These are phyloP conservation scores for Peterozyma xylosa DNA, from an alignment of 805 yeast species.

Conservation along the genomic window DNA sequence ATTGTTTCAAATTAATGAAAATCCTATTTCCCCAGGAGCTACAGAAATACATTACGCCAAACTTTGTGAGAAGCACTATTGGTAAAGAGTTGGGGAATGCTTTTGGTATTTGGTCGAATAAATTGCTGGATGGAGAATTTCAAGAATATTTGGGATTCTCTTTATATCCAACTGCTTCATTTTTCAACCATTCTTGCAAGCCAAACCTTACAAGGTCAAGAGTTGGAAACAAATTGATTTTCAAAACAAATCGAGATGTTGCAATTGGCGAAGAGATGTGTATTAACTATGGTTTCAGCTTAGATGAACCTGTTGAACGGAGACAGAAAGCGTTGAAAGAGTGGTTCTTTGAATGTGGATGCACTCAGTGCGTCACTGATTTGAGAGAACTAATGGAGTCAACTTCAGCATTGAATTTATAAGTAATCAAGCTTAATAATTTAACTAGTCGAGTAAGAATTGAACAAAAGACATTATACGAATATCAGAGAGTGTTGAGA, in stretches of 20 bases:
- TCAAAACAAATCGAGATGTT: constrained; percentile 33
- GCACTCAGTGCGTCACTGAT: constrained; percentile 34
- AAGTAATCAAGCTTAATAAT: too few species aligned
- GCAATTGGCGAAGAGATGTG: constrained; percentile 40
- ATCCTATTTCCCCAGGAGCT: constrained; percentile 27
- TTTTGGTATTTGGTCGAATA: constrained; percentile 53
- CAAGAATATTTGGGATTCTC: constrained; percentile 53
- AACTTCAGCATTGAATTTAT: too few species aligned
- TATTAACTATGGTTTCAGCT: constrained; percentile 53
- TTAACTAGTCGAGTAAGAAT: neutral
- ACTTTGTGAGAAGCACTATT: constrained; percentile 34
- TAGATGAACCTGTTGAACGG: constrained; percentile 28
- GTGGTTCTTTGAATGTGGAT: constrained; percentile 57
- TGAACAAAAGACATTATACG: neutral
- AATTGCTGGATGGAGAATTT: constrained; percentile 26
- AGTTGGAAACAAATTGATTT: constrained; percentile 28
- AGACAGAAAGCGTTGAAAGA: constrained; percentile 35
- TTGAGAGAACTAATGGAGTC: neutral
- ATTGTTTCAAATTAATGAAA: constrained; percentile 39
- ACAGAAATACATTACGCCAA: constrained; percentile 28
- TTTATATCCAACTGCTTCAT: constrained; percentile 56
- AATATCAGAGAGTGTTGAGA: too few species aligned
- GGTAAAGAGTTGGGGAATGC: constrained; percentile 63
- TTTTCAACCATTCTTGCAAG: constrained; percentile 58
- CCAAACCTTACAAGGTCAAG: constrained; percentile 49